phyloP scores from a whole-genome alignment of 139 green algal species.

The Closterium sp. region DNA sequence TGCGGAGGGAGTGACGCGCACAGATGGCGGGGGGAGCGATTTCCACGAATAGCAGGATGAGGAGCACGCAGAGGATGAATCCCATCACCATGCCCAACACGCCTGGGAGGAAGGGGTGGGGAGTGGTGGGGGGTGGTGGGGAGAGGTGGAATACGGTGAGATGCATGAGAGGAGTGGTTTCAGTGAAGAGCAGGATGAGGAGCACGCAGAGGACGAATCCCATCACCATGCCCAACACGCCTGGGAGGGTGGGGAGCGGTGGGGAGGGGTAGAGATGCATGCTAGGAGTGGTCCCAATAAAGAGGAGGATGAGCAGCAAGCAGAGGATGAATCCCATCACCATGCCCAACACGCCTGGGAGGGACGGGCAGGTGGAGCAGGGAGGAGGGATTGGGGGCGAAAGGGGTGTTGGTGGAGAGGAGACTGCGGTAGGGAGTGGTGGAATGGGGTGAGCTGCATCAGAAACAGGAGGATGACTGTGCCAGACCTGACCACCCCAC shows the following conservation, averaged over 20 bases:
- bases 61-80: slow-evolving; percentile 7
- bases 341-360: background rate
- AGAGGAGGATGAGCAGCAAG: slow-evolving; percentile 27
- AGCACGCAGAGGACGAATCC: slow-evolving; percentile 12
- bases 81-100: slow-evolving; percentile 22
- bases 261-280: too few species aligned
- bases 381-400: too few species aligned
- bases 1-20: slow-evolving; percentile 21
- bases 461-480: too few species aligned
- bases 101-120: too few species aligned
- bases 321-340: slow-evolving; percentile 9
- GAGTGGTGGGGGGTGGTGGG: too few species aligned
- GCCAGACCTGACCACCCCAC: background rate
- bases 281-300: slow-evolving; percentile 10
- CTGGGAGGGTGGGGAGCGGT: background rate
- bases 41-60: slow-evolving; percentile 40
- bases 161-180: background rate
- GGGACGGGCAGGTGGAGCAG: too few species aligned
- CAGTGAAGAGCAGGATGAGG: slow-evolving; percentile 35
- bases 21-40: slow-evolving; percentile 29
- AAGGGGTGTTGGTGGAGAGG: too few species aligned
- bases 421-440: too few species aligned
- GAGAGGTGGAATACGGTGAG: too few species aligned
- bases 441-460: too few species aligned
- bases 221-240: background rate